Conservation (phyloP, 2,329 filamentous ascomycete species). For the Apiospora kogelbergensis region DNA sequence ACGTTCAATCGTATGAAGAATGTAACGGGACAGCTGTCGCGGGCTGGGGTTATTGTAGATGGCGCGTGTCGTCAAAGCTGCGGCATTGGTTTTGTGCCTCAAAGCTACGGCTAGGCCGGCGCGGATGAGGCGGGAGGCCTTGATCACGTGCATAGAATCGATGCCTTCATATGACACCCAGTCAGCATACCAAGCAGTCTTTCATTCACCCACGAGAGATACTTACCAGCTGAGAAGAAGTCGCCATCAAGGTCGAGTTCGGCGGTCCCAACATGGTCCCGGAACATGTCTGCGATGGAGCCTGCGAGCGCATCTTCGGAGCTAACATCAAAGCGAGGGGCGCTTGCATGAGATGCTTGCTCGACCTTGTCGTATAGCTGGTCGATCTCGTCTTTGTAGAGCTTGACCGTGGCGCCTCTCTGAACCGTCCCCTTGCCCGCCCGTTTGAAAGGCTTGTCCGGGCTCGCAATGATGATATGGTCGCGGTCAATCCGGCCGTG, state of each 20-base stretch:
- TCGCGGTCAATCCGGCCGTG: constrained; percentile 45
- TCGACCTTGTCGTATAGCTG: constrained; percentile 34
- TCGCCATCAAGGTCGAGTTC: constrained; percentile 34
- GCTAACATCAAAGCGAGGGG: constrained; percentile 28
- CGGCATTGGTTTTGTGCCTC: constrained; percentile 32
- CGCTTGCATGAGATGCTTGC: constrained; percentile 18
- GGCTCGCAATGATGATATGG: constrained; percentile 38
- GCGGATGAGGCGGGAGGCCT: constrained; percentile 36
- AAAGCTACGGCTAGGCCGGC: constrained; percentile 30
- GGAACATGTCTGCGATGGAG: constrained; percentile 33
- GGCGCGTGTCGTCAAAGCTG: constrained; percentile 36
- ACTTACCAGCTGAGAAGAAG: constrained; percentile 33
- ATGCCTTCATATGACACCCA: constrained; percentile 16
- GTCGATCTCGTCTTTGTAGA: constrained; percentile 45
- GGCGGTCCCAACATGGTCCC: constrained; percentile 23
- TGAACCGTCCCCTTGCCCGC: constrained; percentile 48
- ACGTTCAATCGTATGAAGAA: constrained; percentile 18
- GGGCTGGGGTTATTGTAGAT: constrained; percentile 41
- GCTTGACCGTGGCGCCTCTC: constrained; percentile 35
- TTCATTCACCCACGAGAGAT: background rate
- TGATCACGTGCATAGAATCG: constrained; percentile 43
- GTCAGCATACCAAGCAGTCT: background rate
- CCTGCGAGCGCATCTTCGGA: constrained; percentile 28
- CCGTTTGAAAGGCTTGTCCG: constrained; percentile 42
- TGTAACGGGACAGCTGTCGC: constrained; percentile 33